phyloP scores from a whole-genome alignment of 169 alveolate species.

The Plasmodium falciparum region DNA sequence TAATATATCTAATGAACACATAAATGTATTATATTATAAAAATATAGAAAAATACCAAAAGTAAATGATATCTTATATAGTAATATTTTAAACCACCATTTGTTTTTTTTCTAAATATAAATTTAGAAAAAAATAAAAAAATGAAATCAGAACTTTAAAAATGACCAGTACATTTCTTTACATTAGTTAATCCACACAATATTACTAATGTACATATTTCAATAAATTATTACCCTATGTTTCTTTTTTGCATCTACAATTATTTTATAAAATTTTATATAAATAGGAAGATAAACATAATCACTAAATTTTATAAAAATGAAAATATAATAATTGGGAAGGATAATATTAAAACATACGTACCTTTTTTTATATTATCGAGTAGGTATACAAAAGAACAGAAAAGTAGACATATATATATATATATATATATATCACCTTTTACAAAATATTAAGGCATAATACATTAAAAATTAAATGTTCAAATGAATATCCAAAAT shows the following conservation, averaged over 20 bases:
- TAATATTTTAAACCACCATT: conserved; percentile 32
- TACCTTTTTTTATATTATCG: conserved; percentile 14
- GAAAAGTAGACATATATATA: background rate
- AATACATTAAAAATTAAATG: conserved; percentile 3
- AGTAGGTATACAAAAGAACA: conserved; percentile 7
- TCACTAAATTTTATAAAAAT: conserved; percentile 11
- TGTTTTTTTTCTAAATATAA: conserved; percentile 17
- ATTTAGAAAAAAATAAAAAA: background rate
- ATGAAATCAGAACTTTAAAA: conserved; percentile 6
- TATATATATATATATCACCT: background rate
- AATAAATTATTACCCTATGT: conserved; percentile 15
- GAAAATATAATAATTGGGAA: conserved; percentile 24
- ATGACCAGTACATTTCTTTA: conserved; percentile 2
- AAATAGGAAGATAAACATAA: conserved; percentile 10
- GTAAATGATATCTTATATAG: conserved; percentile 28
- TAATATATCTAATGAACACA: background rate
- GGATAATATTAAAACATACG: conserved; percentile 35
- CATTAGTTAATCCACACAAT: background rate
- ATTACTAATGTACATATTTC: background rate
- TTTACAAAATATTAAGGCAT: background rate
- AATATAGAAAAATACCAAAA: background rate
- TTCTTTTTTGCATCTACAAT: conserved; percentile 35
- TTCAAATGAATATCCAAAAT: conserved; percentile 12
- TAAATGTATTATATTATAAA: background rate
- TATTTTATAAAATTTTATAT: conserved; percentile 19